A percentile compares a stretch with the other conserved stretches of the same genome.
phyloP scores from a whole-genome alignment of 1,284 basidiomycete species.

The Rhizoctonia solani region DNA sequence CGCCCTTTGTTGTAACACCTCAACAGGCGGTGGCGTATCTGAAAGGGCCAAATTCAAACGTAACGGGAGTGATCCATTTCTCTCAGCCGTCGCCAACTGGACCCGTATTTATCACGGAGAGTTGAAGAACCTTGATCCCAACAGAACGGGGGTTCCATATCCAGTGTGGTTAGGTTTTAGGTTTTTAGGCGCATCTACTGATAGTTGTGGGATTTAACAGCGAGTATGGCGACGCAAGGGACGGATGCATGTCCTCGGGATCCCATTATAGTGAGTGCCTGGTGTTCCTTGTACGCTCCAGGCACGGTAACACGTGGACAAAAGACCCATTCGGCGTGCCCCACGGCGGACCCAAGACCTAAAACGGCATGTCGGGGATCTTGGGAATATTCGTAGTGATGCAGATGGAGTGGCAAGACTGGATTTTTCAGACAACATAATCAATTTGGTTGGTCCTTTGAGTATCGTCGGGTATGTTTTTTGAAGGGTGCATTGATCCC shows the following conservation, averaged over 20 bases:
- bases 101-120: slow-evolving; percentile 64
- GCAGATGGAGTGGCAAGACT: slow-evolving; percentile 61
- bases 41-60: slow-evolving; percentile 57
- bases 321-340: slow-evolving; percentile 60
- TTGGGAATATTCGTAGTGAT: slow-evolving; percentile 74
- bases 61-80: slow-evolving; percentile 68
- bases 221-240: slow-evolving; percentile 66
- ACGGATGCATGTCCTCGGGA: slow-evolving; percentile 72
- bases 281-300: neutral
- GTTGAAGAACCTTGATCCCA: slow-evolving; percentile 62
- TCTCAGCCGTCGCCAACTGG: slow-evolving; percentile 57
- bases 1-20: no score
- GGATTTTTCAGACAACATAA: slow-evolving; percentile 60
- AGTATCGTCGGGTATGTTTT: slow-evolving; percentile 67
- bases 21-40: slow-evolving; percentile 68
- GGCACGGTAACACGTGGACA: neutral
- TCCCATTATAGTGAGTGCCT: slow-evolving; percentile 62
- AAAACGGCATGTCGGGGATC: slow-evolving; percentile 73
- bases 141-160: slow-evolving; percentile 74
- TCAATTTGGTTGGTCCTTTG: slow-evolving; percentile 70
- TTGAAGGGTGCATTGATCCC: neutral
- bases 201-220: slow-evolving; percentile 49
- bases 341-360: slow-evolving; percentile 67
- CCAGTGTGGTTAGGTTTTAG: slow-evolving; percentile 54
- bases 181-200: no score